Evolutionary conservation across 2,329 filamentous ascomycete species (phyloP), one percentile per base, ranked within the genome.

Genomic region (Epichloe sylvatica): DNA sequence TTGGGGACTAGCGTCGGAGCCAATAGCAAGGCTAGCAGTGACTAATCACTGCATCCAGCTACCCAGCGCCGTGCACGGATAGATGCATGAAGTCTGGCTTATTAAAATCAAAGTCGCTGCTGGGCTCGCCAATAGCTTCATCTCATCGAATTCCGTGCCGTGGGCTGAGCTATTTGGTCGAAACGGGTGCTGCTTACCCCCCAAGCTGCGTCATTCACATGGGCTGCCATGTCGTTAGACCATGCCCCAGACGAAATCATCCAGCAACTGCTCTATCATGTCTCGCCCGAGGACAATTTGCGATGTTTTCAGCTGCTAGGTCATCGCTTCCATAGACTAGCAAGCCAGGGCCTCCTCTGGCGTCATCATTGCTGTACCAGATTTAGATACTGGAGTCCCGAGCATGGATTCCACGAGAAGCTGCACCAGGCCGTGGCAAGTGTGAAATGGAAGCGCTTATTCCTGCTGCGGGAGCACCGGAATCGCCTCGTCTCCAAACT

Each of bases 211-310:
- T 47, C 42, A 52, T 52, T 36, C 52, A 49, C 50, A 54, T 53
- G 52, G 52, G 46, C 53, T 54, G 59, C 49, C 55, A 65, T 67
- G 62, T 65, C 66, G 37, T 59, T 78, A 50, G 62, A 69, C 38
- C 57, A 62, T 49, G 71, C 92, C 36, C 90, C 90, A 39, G 85
- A 91, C 65, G 92, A 98, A 70, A 78, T 97, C 54, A 74, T 97
- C 58, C 80, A 87, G 62, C 76, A 82, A 48, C 84, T 97, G 56
- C 74, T 96, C 56, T 73, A 75, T 54, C 80, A 80, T 60, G 63
- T 68, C 61, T 78, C 66, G 60, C 83, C 75, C 56, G 71, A 72
- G 50, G 74, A 82, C 52, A 73, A 72, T 45, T 63, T 81, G 38
- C 48, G 56, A 13, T 64, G 59, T 50, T 58, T 81, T 37, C 71